These are phyloP conservation scores for Tricholoma saponaceum DNA, from an alignment of 768 basidiomycete genomes.

Conservation along the genomic window DNA sequence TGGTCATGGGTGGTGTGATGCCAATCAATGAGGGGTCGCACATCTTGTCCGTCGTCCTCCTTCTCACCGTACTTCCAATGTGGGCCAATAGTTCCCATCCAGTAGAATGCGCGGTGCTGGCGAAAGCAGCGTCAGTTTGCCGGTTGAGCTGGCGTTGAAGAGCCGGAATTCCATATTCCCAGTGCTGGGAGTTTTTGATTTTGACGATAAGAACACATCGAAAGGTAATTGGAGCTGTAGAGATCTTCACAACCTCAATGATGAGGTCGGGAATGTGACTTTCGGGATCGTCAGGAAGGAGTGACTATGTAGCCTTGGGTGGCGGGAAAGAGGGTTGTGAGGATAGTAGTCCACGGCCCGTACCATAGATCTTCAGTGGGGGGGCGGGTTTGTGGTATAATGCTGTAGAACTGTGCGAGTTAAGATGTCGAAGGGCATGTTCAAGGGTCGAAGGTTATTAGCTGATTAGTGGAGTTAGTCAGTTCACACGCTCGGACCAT, in stretches of 20 bases:
- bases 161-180: constrained; percentile 9
- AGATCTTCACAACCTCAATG: constrained; percentile 15
- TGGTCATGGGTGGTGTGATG: constrained; percentile 11
- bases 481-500: background rate
- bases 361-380: constrained; percentile 3
- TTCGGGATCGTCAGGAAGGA: constrained; percentile 7
- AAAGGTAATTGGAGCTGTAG: constrained; percentile 12
- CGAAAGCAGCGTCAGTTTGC: constrained; percentile 14
- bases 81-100: constrained; percentile 16
- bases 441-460: background rate
- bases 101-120: constrained; percentile 15
- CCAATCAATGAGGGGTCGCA: constrained; percentile 15
- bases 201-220: constrained; percentile 15
- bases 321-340: constrained; percentile 11
- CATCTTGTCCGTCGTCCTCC: constrained; percentile 11
- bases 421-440: background rate
- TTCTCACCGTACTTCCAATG: constrained; percentile 19
- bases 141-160: constrained; percentile 8
- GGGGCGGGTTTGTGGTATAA: background rate
- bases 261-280: constrained; percentile 7
- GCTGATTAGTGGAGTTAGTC: background rate
- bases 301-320: constrained; percentile 10
- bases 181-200: constrained; percentile 17
- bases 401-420: background rate
- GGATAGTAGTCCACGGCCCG: constrained; percentile 12